Conservation (phyloP, 257 asterid species). For the Catharanthus roseus region DNA sequence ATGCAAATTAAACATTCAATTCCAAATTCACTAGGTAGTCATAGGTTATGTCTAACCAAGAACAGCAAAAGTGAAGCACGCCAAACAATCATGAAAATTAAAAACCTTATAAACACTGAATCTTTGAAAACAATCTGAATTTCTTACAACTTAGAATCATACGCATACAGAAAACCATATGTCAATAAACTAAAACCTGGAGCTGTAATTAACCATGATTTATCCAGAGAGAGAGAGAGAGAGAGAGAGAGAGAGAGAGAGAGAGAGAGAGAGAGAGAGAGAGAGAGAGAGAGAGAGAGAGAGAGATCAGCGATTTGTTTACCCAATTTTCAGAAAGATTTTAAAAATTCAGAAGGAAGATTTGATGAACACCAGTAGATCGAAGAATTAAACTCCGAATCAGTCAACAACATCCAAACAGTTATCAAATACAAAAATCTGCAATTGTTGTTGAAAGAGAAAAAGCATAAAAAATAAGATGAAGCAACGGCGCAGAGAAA, state of each 20-base stretch:
- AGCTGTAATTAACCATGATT: background rate
- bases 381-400: background rate
- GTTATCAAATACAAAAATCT: too few relatives aligned
- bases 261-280: too few relatives aligned
- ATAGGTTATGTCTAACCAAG: background rate
- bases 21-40: background rate
- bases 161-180: too few relatives aligned
- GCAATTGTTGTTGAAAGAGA: too few relatives aligned
- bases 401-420: background rate
- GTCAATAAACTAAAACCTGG: too few relatives aligned
- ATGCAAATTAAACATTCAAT: background rate
- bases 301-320: background rate
- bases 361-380: background rate
- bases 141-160: background rate
- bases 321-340: background rate
- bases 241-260: too few relatives aligned
- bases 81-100: too few relatives aligned
- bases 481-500: background rate
- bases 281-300: too few relatives aligned
- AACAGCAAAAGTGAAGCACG: background rate
- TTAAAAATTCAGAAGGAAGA: background rate
- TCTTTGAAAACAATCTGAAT: background rate
- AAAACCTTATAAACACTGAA: background rate
- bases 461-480: too few relatives aligned
- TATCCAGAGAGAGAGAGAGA: background rate